Percentiles rank a stretch among this genome's conserved stretches.
These are phyloP conservation scores for Lumnitzera racemosa DNA, from an alignment of 345 rosid genomes.

Conservation along the genomic window DNA sequence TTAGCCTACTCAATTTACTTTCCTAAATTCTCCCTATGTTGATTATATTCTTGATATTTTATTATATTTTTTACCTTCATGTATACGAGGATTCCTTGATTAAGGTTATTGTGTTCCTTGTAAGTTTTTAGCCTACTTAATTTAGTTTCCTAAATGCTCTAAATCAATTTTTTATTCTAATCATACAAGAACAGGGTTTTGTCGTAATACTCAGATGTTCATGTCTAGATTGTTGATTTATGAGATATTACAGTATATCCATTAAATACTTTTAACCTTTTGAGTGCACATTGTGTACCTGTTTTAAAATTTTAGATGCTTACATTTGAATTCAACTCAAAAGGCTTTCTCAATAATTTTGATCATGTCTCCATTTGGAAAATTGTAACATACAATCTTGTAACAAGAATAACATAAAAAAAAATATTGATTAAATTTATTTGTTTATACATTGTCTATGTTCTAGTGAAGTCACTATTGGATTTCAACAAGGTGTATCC, in stretches of 20 bases:
- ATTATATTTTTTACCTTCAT: too few relatives aligned
- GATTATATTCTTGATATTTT: too few relatives aligned
- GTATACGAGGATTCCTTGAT: too few relatives aligned
- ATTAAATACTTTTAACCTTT: conserved; percentile 43
- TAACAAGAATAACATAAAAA: background rate
- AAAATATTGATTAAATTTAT: background rate
- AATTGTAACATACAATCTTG: background rate
- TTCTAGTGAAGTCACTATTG: conserved; percentile 17
- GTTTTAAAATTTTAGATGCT: conserved; percentile 35
- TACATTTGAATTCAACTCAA: conserved; percentile 42
- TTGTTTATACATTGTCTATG: background rate
- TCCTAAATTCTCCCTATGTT: too few relatives aligned
- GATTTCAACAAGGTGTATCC: conserved; percentile 44
- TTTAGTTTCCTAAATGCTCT: too few relatives aligned
- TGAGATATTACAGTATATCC: conserved; percentile 12
- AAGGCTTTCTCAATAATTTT: conserved; percentile 65
- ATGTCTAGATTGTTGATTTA: too few relatives aligned
- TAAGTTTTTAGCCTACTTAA: too few relatives aligned
- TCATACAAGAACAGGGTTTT: too few relatives aligned
- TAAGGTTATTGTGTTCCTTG: too few relatives aligned
- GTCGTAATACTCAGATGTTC: too few relatives aligned
- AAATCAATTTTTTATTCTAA: too few relatives aligned
- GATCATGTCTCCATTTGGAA: background rate
- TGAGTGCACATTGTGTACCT: conserved; percentile 32
- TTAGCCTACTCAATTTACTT: too few relatives aligned